A percentile compares a stretch with the other conserved stretches of the same genome.
Conservation (phyloP, 192 early-diverging fungal genomes). For the Coemansia sp. region DNA sequence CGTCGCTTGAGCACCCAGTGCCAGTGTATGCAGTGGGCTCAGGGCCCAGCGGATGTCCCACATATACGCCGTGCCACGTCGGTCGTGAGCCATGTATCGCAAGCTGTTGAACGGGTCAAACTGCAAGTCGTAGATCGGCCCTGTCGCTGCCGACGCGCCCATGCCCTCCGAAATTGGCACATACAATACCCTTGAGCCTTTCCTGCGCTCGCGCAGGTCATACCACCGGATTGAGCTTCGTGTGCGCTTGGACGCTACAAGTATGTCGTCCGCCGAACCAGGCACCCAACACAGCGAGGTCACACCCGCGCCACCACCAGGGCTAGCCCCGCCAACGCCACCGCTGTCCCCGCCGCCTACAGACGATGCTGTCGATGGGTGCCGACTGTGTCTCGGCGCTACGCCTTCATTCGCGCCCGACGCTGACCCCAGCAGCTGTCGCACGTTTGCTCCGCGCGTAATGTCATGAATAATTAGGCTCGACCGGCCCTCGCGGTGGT, state of each 20-base stretch:
- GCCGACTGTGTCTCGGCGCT: constrained; percentile 19
- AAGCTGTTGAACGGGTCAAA: constrained; percentile 53
- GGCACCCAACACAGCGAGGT: constrained; percentile 52
- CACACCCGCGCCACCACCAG: constrained; percentile 31
- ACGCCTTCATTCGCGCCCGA: not conserved
- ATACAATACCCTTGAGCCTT: constrained; percentile 35
- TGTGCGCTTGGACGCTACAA: constrained; percentile 39
- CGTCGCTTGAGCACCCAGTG: constrained; percentile 13
- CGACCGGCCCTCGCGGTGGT: constrained; percentile 36
- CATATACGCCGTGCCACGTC: constrained; percentile 39
- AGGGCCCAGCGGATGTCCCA: constrained; percentile 55
- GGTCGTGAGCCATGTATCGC: constrained; percentile 52
- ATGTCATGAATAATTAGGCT: constrained; percentile 46
- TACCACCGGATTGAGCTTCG: constrained; percentile 48
- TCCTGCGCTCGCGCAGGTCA: constrained; percentile 38
- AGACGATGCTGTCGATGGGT: constrained; percentile 22
- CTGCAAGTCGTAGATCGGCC: constrained; percentile 50
- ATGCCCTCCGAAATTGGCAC: constrained; percentile 25
- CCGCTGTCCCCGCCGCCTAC: constrained; percentile 1
- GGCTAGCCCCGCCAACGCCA: not conserved
- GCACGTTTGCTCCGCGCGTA: constrained; percentile 34
- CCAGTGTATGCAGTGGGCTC: constrained; percentile 30
- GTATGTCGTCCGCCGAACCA: constrained; percentile 34
- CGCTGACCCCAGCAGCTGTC: constrained; percentile 35
- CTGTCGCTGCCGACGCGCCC: constrained; percentile 7